Evolutionary conservation across 768 basidiomycete genomes (phyloP).

Genomic region (Butyriboletus loyo): DNA sequence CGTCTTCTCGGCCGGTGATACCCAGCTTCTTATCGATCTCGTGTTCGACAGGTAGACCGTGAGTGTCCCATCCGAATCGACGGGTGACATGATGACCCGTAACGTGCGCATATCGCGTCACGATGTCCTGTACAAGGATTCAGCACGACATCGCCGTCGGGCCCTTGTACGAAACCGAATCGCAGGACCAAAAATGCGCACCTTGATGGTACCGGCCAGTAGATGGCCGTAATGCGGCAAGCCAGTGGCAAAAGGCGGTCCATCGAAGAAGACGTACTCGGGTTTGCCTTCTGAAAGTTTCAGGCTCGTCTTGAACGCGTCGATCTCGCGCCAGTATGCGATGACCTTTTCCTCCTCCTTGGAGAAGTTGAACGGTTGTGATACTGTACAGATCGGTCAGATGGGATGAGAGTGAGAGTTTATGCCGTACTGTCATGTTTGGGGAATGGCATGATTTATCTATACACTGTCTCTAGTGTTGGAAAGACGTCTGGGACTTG

Average conservation of each 20-base stretch:
- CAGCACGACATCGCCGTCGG: slow-evolving; percentile 1
- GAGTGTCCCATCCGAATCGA: slow-evolving; percentile 98
- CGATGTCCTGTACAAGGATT: slow-evolving; percentile 73
- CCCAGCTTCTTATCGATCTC: slow-evolving; percentile 97
- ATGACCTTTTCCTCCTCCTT: slow-evolving; percentile 90
- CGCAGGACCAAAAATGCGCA: slow-evolving; percentile 32
- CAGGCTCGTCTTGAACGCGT: slow-evolving; percentile 93
- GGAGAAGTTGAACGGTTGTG: slow-evolving; percentile 76
- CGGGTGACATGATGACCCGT: slow-evolving; percentile 91
- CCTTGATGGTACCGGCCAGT: slow-evolving; percentile 91
- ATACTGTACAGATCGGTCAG: slow-evolving; percentile 45
- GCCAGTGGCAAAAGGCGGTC: slow-evolving; percentile 96
- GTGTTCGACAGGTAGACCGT: slow-evolving; percentile 97
- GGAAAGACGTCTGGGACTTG: not conserved
- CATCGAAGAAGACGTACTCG: slow-evolving; percentile 94
- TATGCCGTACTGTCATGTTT: slow-evolving; percentile 66
- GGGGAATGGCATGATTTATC: slow-evolving; percentile 55
- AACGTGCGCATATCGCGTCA: slow-evolving; percentile 92
- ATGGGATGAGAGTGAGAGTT: not conserved
- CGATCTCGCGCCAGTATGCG: slow-evolving; percentile 91
- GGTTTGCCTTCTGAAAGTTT: slow-evolving; percentile 90
- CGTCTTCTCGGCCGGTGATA: slow-evolving; percentile 91
- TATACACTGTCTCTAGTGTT: not conserved
- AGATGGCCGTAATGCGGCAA: slow-evolving; percentile 95
- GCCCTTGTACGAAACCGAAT: not conserved